A percentile compares a stretch with the other conserved stretches of the same genome.
phyloP scores from a whole-genome alignment of 1,284 basidiomycete genomes.

The Xerocomus nothofagi region DNA sequence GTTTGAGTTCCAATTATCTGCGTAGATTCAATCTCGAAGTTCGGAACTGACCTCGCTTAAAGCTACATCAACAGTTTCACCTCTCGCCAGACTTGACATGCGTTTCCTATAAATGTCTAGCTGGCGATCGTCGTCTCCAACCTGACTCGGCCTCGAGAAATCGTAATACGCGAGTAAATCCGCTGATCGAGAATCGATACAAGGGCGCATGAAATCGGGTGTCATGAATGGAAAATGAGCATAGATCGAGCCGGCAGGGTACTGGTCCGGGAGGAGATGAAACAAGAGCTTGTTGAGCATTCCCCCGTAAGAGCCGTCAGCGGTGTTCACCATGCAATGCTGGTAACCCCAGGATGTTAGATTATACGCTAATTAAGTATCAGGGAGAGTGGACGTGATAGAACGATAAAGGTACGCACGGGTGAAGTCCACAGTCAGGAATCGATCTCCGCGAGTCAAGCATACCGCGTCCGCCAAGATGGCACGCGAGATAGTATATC shows the following conservation, averaged over 20 bases:
- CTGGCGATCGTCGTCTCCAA: background rate
- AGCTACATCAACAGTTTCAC: background rate
- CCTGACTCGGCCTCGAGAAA: conserved; percentile 18
- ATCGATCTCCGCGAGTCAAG: conserved; percentile 73
- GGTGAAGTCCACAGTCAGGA: conserved; percentile 76
- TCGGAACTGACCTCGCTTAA: conserved; percentile 20
- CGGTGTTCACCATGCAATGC: conserved; percentile 61
- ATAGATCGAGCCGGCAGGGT: conserved; percentile 56
- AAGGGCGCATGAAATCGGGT: conserved; percentile 38
- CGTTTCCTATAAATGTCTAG: conserved; percentile 18
- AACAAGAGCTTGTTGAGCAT: conserved; percentile 72
- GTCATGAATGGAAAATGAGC: conserved; percentile 68
- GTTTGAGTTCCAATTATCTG: background rate
- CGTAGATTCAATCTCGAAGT: background rate
- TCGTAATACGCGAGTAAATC: conserved; percentile 22
- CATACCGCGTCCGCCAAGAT: conserved; percentile 83
- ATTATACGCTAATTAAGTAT: conserved; percentile 53
- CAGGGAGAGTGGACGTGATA: background rate
- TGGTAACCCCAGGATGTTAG: conserved; percentile 78
- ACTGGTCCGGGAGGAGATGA: conserved; percentile 67
- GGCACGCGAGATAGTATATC: conserved; percentile 83
- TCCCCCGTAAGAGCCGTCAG: conserved; percentile 72
- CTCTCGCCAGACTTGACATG: conserved; percentile 21
- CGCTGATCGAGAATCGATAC: conserved; percentile 14
- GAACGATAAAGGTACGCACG: conserved; percentile 39